Evolutionary conservation across 208 protist species (phyloP), one percentile per base, ranked within the genome.

Genomic region (Leishmania gerbilli): DNA sequence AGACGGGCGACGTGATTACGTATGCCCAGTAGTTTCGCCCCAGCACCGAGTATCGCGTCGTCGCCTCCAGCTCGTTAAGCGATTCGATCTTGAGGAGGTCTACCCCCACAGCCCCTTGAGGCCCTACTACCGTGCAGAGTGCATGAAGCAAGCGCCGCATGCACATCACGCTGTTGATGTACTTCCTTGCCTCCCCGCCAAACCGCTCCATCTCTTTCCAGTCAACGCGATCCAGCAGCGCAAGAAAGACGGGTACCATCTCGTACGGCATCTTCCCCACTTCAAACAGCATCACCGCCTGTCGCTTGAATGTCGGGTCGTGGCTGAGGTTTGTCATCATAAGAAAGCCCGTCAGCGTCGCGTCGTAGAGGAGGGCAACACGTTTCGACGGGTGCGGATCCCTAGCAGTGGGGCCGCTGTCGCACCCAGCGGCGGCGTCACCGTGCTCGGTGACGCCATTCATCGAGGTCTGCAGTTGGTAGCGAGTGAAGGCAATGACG

Each of bases 281-380:
- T 80, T 98, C 96, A 81, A 97, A 98, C 4, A 98, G 86, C 62
- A 95, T 97, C 21, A 98, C 95, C 15, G 95, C 95, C 83, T 95
- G 90, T 77, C 95, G 91, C 76, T 97, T 98, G 77, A 98, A 96
- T 11, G 87, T 86, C 19, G 88, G 91, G 77, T 96, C 89, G 47
- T 88, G 78, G 34, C 95, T 97, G 37, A 99, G 84, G 87, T 99
- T 99, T 74, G 97, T 99, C 98, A 99, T 99, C 99, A 99, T 99
- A 27, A 99, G 90, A 82, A 99, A 99, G 13, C 98, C 99, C 13
- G 98, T 99, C 21, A 99, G 90, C 21, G 91, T 98, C 37, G 92
- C 90, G 77, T 99, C 98, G 91, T 99, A 99, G 37, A 99, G 72
- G 15, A 99, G 92, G 13, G 93, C 98, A 45, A 99, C 92, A 65